phyloP scores from a whole-genome alignment of 1,284 basidiomycete genomes.

The Puccinia triticina region DNA sequence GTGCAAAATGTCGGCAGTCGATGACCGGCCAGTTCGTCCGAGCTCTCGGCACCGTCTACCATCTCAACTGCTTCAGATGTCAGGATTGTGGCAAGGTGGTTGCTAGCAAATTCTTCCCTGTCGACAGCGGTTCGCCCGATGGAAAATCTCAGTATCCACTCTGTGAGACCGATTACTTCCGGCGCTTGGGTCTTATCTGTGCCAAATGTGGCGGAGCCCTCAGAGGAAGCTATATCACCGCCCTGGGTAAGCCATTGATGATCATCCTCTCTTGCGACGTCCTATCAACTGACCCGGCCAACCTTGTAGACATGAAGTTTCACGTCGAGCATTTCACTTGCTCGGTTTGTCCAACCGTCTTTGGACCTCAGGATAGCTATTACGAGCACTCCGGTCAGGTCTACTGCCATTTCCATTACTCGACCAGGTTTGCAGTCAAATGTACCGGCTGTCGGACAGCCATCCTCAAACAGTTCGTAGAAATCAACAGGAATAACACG shows the following conservation, averaged over 20 bases:
- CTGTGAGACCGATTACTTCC: conserved; percentile 98
- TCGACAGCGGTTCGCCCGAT: conserved; percentile 72
- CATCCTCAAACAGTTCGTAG: conserved; percentile 99
- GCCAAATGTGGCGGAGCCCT: conserved; percentile 92
- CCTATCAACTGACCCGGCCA: background rate
- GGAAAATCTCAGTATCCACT: conserved; percentile 74
- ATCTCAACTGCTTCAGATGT: conserved; percentile 96
- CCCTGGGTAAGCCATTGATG: conserved; percentile 76
- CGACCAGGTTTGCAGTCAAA: conserved; percentile 80
- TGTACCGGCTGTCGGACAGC: conserved; percentile 96
- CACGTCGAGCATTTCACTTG: conserved; percentile 99
- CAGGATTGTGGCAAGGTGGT: conserved; percentile 97
- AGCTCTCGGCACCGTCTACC: conserved; percentile 89
- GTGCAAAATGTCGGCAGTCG: conserved; percentile 55
- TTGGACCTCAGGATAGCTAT: conserved; percentile 97
- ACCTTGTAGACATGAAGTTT: conserved; percentile 68
- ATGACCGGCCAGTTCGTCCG: conserved; percentile 95
- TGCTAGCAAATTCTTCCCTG: conserved; percentile 98
- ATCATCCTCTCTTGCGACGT: background rate
- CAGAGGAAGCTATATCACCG: conserved; percentile 97
- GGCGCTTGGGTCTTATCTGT: conserved; percentile 92
- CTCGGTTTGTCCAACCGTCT: conserved; percentile 90
- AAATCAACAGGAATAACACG: conserved; percentile 96
- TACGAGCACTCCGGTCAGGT: conserved; percentile 97
- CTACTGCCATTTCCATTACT: conserved; percentile 62